Percentiles rank a stretch among this genome's conserved stretches.
Evolutionary conservation across 257 asterid genomes (phyloP).

Genomic region (Buddleja alternifolia): DNA sequence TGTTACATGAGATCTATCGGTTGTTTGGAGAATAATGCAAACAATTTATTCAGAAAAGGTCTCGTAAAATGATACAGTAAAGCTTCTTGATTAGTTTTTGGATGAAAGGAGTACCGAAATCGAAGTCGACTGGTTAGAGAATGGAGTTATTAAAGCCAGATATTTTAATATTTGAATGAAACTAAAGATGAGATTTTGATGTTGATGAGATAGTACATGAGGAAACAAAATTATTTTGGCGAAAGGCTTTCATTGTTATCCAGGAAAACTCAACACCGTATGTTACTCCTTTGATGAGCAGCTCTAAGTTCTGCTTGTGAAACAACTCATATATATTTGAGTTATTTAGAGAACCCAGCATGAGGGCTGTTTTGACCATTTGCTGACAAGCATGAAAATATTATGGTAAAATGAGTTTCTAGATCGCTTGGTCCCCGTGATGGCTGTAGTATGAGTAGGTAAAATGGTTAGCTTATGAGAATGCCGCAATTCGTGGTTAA

Average conservation of each 20-base stretch:
- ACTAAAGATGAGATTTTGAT: not conserved
- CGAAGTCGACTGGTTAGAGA: not conserved
- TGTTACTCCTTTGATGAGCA: not conserved
- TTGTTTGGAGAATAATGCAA: conserved; percentile 23
- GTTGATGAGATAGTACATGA: not conserved
- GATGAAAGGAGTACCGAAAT: not conserved
- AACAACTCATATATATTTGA: not conserved
- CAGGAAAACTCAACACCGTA: conserved; percentile 9
- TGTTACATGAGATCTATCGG: not conserved
- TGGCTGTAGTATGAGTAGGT: not conserved
- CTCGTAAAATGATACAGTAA: not conserved
- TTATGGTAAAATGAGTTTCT: not conserved
- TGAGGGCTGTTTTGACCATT: not conserved
- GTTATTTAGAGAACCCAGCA: not conserved
- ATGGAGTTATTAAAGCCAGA: not conserved
- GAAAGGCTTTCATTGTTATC: not conserved
- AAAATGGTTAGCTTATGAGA: conserved; percentile 13
- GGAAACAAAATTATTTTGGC: conserved; percentile 13
- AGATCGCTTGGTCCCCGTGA: not conserved
- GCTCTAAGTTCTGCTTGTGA: conserved; percentile 15
- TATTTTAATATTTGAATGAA: not conserved
- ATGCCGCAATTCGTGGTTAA: conserved; percentile 5
- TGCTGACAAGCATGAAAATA: conserved; percentile 1
- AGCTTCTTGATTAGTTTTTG: not conserved
- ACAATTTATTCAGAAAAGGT: not conserved